Evolutionary conservation across 1,139 yeast genomes (phyloP).

Genomic region (Scheffersomyces parashehatae): DNA sequence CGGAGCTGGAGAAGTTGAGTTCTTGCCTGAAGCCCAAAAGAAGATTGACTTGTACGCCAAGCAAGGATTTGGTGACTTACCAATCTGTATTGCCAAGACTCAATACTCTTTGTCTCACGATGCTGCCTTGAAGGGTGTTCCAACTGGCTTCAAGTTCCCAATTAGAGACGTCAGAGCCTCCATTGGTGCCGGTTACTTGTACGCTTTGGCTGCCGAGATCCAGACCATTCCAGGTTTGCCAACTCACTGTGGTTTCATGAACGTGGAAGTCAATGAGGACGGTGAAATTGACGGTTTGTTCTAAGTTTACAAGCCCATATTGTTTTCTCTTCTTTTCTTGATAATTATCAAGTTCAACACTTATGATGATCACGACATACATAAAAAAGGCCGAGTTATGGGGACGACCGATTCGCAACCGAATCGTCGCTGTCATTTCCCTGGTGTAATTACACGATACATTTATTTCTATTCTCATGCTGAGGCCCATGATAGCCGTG

Average conservation of each 20-base stretch:
- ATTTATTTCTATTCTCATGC: too few species aligned
- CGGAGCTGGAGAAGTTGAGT: slow-evolving; percentile 89
- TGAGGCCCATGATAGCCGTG: too few species aligned
- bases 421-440: too few species aligned
- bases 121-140: slow-evolving; percentile 91
- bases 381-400: too few species aligned
- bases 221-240: slow-evolving; percentile 98
- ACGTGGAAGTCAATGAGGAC: slow-evolving; percentile 88
- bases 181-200: slow-evolving; percentile 95
- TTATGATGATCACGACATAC: background rate
- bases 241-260: slow-evolving; percentile 95
- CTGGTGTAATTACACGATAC: too few species aligned
- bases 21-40: slow-evolving; percentile 79
- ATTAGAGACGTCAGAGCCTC: slow-evolving; percentile 92
- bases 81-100: slow-evolving; percentile 96
- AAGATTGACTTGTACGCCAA: slow-evolving; percentile 81
- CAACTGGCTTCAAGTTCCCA: slow-evolving; percentile 91
- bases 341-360: slow-evolving; percentile 14
- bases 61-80: slow-evolving; percentile 91
- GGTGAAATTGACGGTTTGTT: slow-evolving; percentile 96
- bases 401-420: too few species aligned
- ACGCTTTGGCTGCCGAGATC: slow-evolving; percentile 95
- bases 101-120: slow-evolving; percentile 96
- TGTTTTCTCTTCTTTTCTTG: background rate
- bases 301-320: slow-evolving; percentile 28